Evolutionary conservation across 306 rosid species (phyloP).

Genomic region (Sicyos edulis): DNA sequence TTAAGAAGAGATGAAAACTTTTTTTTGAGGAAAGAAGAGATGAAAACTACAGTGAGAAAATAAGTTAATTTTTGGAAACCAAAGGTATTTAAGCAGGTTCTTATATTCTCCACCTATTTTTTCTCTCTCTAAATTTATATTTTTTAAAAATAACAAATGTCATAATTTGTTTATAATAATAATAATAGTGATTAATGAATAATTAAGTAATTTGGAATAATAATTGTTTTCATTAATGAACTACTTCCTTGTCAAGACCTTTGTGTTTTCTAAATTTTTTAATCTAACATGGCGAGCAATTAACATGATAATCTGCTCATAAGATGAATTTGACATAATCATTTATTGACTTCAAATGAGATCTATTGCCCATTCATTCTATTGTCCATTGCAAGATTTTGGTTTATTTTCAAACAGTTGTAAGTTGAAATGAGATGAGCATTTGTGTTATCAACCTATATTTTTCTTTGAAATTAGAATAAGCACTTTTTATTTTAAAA

Average conservation of each 20-base stretch:
- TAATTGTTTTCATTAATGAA: slow-evolving; percentile 11
- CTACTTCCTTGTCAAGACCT: background rate
- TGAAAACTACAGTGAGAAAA: no score
- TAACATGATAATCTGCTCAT: slow-evolving; percentile 5
- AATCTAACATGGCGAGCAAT: slow-evolving; percentile 7
- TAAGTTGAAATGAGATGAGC: no score
- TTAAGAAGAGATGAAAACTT: no score
- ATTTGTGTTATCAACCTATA: no score
- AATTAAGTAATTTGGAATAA: slow-evolving; percentile 5
- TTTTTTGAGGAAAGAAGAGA: no score
- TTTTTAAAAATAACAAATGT: background rate
- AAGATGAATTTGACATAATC: background rate
- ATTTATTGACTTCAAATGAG: background rate
- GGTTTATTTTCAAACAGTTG: no score
- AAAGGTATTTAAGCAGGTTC: no score
- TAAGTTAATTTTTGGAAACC: no score
- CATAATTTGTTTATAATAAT: background rate
- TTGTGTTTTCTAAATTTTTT: background rate
- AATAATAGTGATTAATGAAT: background rate
- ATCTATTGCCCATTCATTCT: background rate
- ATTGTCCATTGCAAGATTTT: background rate
- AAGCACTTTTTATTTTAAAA: no score
- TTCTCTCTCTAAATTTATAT: background rate
- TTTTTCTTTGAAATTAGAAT: no score
- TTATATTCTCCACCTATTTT: background rate